Conservation (phyloP, 257 asterid species). For the Rubia yunnanensis region DNA sequence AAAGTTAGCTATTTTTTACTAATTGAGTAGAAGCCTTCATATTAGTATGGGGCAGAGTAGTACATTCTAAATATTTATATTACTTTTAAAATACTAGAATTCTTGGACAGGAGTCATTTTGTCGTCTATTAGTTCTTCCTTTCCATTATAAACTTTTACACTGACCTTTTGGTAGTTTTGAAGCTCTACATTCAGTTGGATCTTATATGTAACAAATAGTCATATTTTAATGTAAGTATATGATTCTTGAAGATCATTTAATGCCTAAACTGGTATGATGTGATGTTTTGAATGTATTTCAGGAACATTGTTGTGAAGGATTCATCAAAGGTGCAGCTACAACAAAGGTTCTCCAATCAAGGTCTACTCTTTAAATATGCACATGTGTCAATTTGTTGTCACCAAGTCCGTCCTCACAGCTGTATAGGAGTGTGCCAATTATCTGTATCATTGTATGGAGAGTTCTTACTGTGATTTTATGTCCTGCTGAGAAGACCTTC, state of each 20-base stretch:
- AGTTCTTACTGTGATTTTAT: not conserved
- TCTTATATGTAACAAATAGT: not conserved
- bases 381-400: not conserved
- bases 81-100: no score
- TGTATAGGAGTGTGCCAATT: not conserved
- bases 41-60: no score
- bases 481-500: not conserved
- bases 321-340: slow-evolving; percentile 50
- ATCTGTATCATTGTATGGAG: not conserved
- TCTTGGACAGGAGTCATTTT: no score
- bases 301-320: slow-evolving; percentile 64
- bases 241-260: not conserved
- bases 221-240: not conserved
- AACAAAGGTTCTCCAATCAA: slow-evolving; percentile 41
- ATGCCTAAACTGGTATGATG: slow-evolving; percentile 9
- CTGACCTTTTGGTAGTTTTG: not conserved
- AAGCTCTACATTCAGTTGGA: not conserved
- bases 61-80: no score
- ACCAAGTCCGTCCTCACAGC: not conserved
- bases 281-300: slow-evolving; percentile 20
- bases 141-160: not conserved
- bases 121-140: not conserved
- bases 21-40: not conserved
- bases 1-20: not conserved
- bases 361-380: slow-evolving; percentile 33